These are phyloP conservation scores for Aureobasidium sp. DNA, from an alignment of 2,329 filamentous ascomycete genomes.

Conservation along the genomic window DNA sequence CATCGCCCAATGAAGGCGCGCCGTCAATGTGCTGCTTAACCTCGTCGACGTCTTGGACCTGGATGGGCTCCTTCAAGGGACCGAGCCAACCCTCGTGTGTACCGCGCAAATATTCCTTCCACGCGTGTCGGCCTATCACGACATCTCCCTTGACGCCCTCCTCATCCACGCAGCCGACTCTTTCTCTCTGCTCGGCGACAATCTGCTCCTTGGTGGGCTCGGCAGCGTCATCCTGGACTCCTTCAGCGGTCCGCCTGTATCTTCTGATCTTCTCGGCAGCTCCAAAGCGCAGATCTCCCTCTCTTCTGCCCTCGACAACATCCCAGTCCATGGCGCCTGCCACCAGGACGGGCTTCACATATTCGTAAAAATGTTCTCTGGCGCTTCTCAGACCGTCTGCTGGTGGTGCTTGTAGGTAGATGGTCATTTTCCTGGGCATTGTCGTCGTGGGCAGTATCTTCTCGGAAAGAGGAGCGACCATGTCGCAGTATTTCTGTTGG, in stretches of 20 bases:
- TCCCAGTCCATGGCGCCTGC: slow-evolving; percentile 92
- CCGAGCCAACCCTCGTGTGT: slow-evolving; percentile 96
- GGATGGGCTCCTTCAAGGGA: slow-evolving; percentile 58
- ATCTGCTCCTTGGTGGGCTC: slow-evolving; percentile 45
- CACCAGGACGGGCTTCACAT: slow-evolving; percentile 86
- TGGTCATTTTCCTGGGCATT: slow-evolving; percentile 75
- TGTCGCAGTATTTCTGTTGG: slow-evolving; percentile 77
- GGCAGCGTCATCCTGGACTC: slow-evolving; percentile 52
- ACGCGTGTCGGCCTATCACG: slow-evolving; percentile 82
- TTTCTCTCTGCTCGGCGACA: slow-evolving; percentile 57
- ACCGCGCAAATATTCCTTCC: slow-evolving; percentile 95
- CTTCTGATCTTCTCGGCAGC: slow-evolving; percentile 79
- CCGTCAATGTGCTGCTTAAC: slow-evolving; percentile 19
- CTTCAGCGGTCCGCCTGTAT: slow-evolving; percentile 50
- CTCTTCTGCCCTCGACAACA: slow-evolving; percentile 81
- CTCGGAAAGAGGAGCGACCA: slow-evolving; percentile 76
- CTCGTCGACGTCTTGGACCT: slow-evolving; percentile 19
- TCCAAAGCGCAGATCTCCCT: slow-evolving; percentile 86
- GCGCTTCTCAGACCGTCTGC: slow-evolving; percentile 75
- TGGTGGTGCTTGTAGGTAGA: slow-evolving; percentile 80
- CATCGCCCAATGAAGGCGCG: slow-evolving; percentile 24
- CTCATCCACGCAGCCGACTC: slow-evolving; percentile 62
- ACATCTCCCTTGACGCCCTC: slow-evolving; percentile 74
- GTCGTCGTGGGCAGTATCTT: slow-evolving; percentile 66
- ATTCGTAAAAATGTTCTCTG: slow-evolving; percentile 94